Base-by-base conservation (phyloP, 2,329 filamentous ascomycete genomes). In the Chalara sp. region DNA sequence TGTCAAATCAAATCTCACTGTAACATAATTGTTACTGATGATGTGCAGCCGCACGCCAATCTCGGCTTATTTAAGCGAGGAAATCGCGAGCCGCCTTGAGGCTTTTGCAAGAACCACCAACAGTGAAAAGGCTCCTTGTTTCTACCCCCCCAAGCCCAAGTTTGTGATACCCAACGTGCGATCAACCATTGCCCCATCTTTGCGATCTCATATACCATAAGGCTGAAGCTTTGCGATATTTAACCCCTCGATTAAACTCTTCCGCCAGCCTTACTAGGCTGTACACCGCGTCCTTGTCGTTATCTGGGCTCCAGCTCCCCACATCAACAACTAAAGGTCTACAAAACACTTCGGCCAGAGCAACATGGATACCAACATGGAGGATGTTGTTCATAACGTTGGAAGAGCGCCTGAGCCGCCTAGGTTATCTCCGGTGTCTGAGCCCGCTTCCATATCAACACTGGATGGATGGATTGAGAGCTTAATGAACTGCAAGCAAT, bases 351-450 rank as follows among this genome's bases (percentile, higher is more conserved):
- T 42, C 43, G 10, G 46, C 50, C 46, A 46, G 52, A 39, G 21
- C 45, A 47, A 45, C 46, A 43, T 49, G 47, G 50, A 52, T 37
- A 44, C 52, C 61, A 48, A 48, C n/a, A 96, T 96, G 90, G 92
- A 99, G 72, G 95, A 90, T 67, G 96, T 95, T 73, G 99, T 99
- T 93, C 92, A 96, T 76, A 93, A 99, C 70, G 90, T 95, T 63
- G 87, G 86, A 66, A 88, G 91, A 73, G 84, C 87, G 65, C 87
- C 90, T 59, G 83, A 87, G 68, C 80, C 82, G 59, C 80, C 88
- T 68, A 86, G 86, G 67, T 72, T 96, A 63, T 82, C 86, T 53
- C 82, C 89, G 47, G 76, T 83, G 50, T 79, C 83, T 65, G 93
- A 97, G 74, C 87, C 92, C 50, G 84, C 91, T 55, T 89, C 90